Conservation (phyloP, 2,329 filamentous ascomycete species). For the Colletotrichum musae region DNA sequence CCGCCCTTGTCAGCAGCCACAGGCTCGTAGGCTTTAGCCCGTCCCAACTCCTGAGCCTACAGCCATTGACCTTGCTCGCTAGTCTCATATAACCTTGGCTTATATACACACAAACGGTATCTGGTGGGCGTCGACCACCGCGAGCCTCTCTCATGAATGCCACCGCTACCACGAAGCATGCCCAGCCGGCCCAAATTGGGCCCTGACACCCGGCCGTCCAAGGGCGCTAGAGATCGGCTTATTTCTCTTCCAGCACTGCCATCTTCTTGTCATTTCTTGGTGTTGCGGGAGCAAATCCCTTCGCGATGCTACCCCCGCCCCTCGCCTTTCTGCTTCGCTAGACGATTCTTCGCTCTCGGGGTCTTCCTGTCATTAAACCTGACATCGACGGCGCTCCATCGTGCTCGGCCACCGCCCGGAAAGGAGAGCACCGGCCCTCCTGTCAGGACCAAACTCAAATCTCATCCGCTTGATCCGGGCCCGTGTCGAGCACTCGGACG, state of each 20-base stretch:
- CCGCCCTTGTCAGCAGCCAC: constrained; percentile 35
- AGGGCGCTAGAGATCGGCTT: constrained; percentile 29
- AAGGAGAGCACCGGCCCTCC: background rate
- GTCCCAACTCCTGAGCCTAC: constrained; percentile 18
- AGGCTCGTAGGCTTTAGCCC: constrained; percentile 2
- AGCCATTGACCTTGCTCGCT: constrained; percentile 26
- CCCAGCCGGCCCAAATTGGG: constrained; percentile 4
- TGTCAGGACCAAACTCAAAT: constrained; percentile 17
- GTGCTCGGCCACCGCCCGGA: constrained; percentile 23
- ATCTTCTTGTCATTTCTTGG: constrained; percentile 19
- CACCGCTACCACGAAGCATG: background rate
- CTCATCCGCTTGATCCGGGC: constrained; percentile 19
- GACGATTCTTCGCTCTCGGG: background rate
- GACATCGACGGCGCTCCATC: constrained; percentile 18
- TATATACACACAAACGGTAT: background rate
- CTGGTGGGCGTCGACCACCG: too few relatives aligned
- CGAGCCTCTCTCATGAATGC: background rate
- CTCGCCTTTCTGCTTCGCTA: constrained; percentile 6
- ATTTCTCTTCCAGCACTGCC: constrained; percentile 38
- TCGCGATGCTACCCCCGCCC: background rate
- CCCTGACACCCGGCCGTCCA: constrained; percentile 27
- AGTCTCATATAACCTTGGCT: constrained; percentile 12
- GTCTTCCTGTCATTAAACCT: constrained; percentile 26
- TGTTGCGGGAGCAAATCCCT: background rate
- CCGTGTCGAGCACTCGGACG: constrained; percentile 5